Evolutionary conservation across 2,329 filamentous ascomycete species (phyloP), one percentile per base, ranked within the genome.

Genomic region (Pseudogymnoascus destructans): DNA sequence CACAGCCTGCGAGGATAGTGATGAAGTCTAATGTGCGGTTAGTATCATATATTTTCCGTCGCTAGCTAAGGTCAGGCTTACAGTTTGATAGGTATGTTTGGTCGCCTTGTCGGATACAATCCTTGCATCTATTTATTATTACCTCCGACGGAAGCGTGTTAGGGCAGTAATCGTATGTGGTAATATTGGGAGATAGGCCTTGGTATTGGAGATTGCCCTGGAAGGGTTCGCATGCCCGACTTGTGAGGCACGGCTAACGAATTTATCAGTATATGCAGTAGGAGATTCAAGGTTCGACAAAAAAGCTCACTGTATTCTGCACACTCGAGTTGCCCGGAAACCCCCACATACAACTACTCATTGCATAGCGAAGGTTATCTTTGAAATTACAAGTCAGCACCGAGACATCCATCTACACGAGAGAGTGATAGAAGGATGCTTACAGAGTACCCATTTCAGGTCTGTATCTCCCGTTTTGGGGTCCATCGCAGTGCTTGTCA

Each of bases 321-420:
- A 72, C 65, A 9, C 73, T 62, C 1, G 71, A 63, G 58, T 78
- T 75, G 27, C 72, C 69, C 0, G 75, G 75, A 5, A 69, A 67
- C 1, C 77, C 77, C 60, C 75, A 84, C 0, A 84, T 63, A 64
- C 82, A 85, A 63, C 76, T 75, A 1, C 77, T 77, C 1, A 77
- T 62, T 5, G 79, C 73, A 64, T 76, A 83, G 65, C 81, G 74
- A 57, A 83, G 62, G 62, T 84, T 84, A 62, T 82, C 80, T 83
- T 36, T 10, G 1, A 17, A 30, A 25, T 25, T 17, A 25, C 57
- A 30, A 59, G 42, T 30, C 13, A 57, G 23, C 23, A 59, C 27
- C 30, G n/a, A 3, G 8, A 19, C 38, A 36, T 36, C 54, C 38
- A 36, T 36, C 54, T 49, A 30, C 21, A 55, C n/a, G 27, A 15